Percentiles rank a stretch among this genome's conserved stretches.
These are phyloP conservation scores for Penicillium pancosmium DNA, from an alignment of 495 filamentous ascomycete genomes.

Conservation along the genomic window DNA sequence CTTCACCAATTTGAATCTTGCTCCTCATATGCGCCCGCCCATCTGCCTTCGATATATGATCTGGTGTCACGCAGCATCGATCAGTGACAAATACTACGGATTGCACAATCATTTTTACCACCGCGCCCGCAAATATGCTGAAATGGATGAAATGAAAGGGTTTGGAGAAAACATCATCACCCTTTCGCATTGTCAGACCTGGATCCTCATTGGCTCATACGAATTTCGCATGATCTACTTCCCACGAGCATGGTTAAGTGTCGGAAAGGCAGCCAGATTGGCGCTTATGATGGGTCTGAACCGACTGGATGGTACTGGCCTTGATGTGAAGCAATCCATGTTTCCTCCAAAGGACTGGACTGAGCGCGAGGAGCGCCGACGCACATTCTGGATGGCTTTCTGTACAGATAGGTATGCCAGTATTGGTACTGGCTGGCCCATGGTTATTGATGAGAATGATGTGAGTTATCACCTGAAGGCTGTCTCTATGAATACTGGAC, in stretches of 20 bases:
- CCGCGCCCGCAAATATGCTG: constrained; percentile 84
- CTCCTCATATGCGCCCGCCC: constrained; percentile 83
- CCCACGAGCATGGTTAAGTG: constrained; percentile 91
- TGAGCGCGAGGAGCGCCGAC: constrained; percentile 84
- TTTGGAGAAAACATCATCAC: constrained; percentile 86
- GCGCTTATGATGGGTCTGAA: constrained; percentile 93
- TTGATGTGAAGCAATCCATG: constrained; percentile 92
- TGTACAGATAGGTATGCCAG: constrained; percentile 90
- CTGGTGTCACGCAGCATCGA: constrained; percentile 84
- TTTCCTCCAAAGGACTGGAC: constrained; percentile 89
- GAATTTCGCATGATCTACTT: constrained; percentile 99
- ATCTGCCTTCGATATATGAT: constrained; percentile 90
- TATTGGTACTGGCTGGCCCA: constrained; percentile 97
- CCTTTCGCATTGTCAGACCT: constrained; percentile 79
- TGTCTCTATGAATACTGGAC: background rate
- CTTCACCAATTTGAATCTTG: constrained; percentile 79
- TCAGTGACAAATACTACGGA: constrained; percentile 75
- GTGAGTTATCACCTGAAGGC: constrained; percentile 41
- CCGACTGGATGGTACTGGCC: constrained; percentile 78
- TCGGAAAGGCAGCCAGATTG: constrained; percentile 74
- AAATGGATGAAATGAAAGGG: constrained; percentile 89
- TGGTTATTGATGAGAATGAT: constrained; percentile 90
- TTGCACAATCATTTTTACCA: constrained; percentile 86
- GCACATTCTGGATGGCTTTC: constrained; percentile 95
- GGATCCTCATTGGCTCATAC: constrained; percentile 76